Evolutionary conservation across 495 filamentous ascomycete genomes (phyloP).

Genomic region (Entonaema liquescens): DNA sequence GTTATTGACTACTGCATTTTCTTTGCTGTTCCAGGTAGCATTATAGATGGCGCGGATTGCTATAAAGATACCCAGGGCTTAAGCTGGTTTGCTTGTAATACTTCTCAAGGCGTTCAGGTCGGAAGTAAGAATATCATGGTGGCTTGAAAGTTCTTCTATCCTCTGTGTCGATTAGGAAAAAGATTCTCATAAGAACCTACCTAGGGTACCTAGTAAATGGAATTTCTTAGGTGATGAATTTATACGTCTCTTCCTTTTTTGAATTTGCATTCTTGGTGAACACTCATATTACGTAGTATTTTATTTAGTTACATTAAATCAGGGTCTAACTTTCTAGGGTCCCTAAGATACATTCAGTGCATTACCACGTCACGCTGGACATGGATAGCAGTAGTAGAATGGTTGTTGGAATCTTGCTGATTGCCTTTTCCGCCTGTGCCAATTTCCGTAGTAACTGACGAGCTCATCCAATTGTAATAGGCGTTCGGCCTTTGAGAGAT

Average conservation of each 20-base stretch:
- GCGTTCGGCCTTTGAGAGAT: conserved; percentile 2
- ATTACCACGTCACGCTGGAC: conserved; percentile 35
- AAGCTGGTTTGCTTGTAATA: not conserved
- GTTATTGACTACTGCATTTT: not conserved
- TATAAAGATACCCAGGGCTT: conserved; percentile 10
- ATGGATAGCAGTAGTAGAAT: conserved; percentile 23
- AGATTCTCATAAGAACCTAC: not conserved
- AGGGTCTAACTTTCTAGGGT: not conserved
- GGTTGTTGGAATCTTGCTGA: conserved; percentile 2
- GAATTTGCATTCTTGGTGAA: not conserved
- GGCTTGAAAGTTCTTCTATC: not conserved
- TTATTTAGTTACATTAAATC: not conserved
- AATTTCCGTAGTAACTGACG: conserved; percentile 36
- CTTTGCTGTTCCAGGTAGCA: not conserved
- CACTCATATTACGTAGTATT: not conserved
- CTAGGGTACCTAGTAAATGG: not conserved
- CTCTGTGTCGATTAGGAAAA: not conserved
- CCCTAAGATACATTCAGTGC: conserved; percentile 13
- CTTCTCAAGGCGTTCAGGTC: not conserved
- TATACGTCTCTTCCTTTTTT: not conserved
- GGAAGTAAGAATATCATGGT: not conserved
- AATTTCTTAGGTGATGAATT: not conserved
- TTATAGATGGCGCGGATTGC: conserved; percentile 2
- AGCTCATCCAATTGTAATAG: conserved; percentile 29
- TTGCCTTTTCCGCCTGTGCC: conserved; percentile 10